phyloP scores from a whole-genome alignment of 345 rosid genomes.

The Orychophragmus violaceus region DNA sequence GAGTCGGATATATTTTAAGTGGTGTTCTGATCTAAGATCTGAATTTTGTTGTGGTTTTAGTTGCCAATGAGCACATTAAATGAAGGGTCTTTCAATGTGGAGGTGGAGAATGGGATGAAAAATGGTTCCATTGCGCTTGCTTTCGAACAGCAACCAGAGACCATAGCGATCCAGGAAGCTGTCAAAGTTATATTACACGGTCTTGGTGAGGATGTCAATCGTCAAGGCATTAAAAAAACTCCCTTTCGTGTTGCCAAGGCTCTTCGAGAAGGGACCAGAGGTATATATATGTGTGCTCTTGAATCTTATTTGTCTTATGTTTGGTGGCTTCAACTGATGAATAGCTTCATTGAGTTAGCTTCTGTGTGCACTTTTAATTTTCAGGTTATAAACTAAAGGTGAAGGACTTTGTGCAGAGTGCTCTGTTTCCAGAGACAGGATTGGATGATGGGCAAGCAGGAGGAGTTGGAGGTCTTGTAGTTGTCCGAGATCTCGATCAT shows the following conservation, averaged over 20 bases:
- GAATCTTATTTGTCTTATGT: background rate
- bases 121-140: slow-evolving; percentile 32
- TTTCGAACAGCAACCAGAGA: slow-evolving; percentile 45
- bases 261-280: slow-evolving; percentile 67
- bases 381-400: slow-evolving; percentile 69
- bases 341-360: background rate
- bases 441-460: slow-evolving; percentile 66
- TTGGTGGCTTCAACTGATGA: background rate
- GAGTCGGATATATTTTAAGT: background rate
- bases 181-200: slow-evolving; percentile 68
- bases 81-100: slow-evolving; percentile 49
- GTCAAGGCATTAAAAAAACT: slow-evolving; percentile 78
- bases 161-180: slow-evolving; percentile 57
- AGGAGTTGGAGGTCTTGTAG: slow-evolving; percentile 76
- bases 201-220: slow-evolving; percentile 59
- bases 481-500: slow-evolving; percentile 69
- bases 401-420: slow-evolving; percentile 66
- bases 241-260: slow-evolving; percentile 90
- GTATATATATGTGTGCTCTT: slow-evolving; percentile 30
- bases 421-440: slow-evolving; percentile 82
- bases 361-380: background rate
- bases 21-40: background rate
- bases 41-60: background rate
- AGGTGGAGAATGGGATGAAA: slow-evolving; percentile 49
- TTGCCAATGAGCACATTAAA: slow-evolving; percentile 60